These are phyloP conservation scores for Fragilaria crotonensis DNA, from an alignment of 108 stramenopile genomes.

Conservation along the genomic window DNA sequence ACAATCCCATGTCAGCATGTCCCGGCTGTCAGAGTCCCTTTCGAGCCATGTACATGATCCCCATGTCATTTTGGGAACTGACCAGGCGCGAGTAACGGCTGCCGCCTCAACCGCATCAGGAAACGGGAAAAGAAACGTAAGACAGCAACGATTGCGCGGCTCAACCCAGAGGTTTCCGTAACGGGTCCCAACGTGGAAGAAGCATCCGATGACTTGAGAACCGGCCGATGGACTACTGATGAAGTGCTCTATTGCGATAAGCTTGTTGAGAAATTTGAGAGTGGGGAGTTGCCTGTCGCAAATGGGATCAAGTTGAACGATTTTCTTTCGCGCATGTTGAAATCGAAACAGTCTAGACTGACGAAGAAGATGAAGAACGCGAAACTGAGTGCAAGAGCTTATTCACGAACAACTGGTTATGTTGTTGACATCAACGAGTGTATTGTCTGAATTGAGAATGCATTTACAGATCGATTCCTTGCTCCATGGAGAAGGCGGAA, in stretches of 20 bases:
- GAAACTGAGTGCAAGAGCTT: conserved; percentile 62
- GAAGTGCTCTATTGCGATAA: conserved; percentile 72
- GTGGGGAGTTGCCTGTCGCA: conserved; percentile 54
- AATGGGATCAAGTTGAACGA: conserved; percentile 83
- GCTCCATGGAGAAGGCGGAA: conserved; percentile 66
- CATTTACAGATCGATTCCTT: conserved; percentile 53
- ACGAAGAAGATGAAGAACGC: conserved; percentile 93
- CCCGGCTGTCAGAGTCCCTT: conserved; percentile 18
- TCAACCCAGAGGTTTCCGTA: conserved; percentile 31
- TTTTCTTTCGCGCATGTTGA: conserved; percentile 73
- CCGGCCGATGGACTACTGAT: conserved; percentile 82
- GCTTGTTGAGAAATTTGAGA: conserved; percentile 57
- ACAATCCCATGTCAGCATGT: conserved; percentile 23
- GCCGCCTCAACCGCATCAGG: conserved; percentile 13
- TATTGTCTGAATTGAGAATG: conserved; percentile 59
- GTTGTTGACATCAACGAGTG: conserved; percentile 33
- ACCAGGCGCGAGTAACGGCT: conserved; percentile 44
- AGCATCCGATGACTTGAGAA: conserved; percentile 20
- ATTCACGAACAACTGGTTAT: conserved; percentile 26
- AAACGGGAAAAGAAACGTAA: conserved; percentile 38
- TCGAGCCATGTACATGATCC: conserved; percentile 45
- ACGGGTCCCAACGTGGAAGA: conserved; percentile 6
- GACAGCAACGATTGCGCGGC: conserved; percentile 44
- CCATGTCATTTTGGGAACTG: conserved; percentile 82
- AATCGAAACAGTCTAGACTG: conserved; percentile 82